A percentile compares a stretch with the other conserved stretches of the same genome.
These are phyloP conservation scores for Monosporozyma aquatica DNA, from an alignment of 805 yeast species.

Conservation along the genomic window DNA sequence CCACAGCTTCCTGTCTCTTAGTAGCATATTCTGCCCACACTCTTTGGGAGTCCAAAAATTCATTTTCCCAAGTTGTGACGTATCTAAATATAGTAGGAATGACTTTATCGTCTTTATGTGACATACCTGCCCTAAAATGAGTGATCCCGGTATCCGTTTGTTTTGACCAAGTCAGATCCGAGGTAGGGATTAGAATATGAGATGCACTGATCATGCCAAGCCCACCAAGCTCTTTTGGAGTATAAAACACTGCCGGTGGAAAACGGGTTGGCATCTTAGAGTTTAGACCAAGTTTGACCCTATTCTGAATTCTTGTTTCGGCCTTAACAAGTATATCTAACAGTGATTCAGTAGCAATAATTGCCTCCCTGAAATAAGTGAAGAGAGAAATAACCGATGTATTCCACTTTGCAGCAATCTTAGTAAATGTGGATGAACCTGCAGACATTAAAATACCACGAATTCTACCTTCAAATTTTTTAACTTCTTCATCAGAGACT, in stretches of 20 bases:
- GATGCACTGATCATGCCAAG: slow-evolving; percentile 96
- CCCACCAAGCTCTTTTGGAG: slow-evolving; percentile 96
- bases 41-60: slow-evolving; percentile 83
- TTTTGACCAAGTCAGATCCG: slow-evolving; percentile 82
- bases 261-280: slow-evolving; percentile 98
- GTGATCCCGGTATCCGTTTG: slow-evolving; percentile 94
- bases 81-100: slow-evolving; percentile 93
- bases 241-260: slow-evolving; percentile 97
- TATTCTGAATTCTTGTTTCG: slow-evolving; percentile 87
- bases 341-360: slow-evolving; percentile 67
- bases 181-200: slow-evolving; percentile 87
- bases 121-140: slow-evolving; percentile 91
- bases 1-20: slow-evolving; percentile 77
- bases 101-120: slow-evolving; percentile 63
- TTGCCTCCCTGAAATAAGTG: slow-evolving; percentile 89
- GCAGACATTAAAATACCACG: slow-evolving; percentile 90
- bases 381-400: slow-evolving; percentile 80
- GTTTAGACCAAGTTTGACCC: slow-evolving; percentile 89
- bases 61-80: slow-evolving; percentile 94
- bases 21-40: slow-evolving; percentile 97
- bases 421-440: slow-evolving; percentile 91
- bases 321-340: slow-evolving; percentile 79
- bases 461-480: slow-evolving; percentile 70
- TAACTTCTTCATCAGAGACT: slow-evolving; percentile 74
- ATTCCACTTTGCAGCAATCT: slow-evolving; percentile 93